phyloP scores from a whole-genome alignment of 306 rosid species.

The Hylodesmum podocarpum region DNA sequence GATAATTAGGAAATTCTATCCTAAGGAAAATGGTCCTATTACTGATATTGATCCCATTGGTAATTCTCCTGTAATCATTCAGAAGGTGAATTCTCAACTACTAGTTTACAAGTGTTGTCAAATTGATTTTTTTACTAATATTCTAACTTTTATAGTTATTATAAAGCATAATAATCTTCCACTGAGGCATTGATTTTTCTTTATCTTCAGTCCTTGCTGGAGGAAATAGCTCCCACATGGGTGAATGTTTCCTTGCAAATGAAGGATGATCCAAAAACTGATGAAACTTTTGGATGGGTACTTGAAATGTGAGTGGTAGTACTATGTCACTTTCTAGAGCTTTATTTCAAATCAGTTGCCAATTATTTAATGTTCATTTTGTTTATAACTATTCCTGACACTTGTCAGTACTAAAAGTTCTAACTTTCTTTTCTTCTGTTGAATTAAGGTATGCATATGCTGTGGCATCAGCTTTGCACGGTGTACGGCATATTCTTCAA shows the following conservation, averaged over 20 bases:
- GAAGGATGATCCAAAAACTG: constrained; percentile 72
- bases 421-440: constrained; percentile 19
- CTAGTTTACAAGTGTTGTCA: neutral
- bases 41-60: constrained; percentile 79
- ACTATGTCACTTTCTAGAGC: neutral
- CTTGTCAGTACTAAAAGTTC: neutral
- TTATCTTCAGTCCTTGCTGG: constrained; percentile 56
- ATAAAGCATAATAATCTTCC: neutral
- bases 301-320: constrained; percentile 75
- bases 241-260: constrained; percentile 74
- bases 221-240: constrained; percentile 90
- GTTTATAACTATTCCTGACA: neutral
- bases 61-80: constrained; percentile 80
- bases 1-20: constrained; percentile 65
- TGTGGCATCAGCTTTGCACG: constrained; percentile 79
- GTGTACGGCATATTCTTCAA: constrained; percentile 60
- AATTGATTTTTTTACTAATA: neutral
- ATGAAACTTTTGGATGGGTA: constrained; percentile 89
- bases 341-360: constrained; percentile 1
- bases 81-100: constrained; percentile 52
- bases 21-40: constrained; percentile 63
- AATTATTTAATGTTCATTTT: neutral
- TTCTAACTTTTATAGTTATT: neutral
- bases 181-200: constrained; percentile 26
- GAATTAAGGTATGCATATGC: constrained; percentile 75